These are phyloP conservation scores for Primulina eburnea DNA, from an alignment of 257 asterid genomes.

Conservation along the genomic window DNA sequence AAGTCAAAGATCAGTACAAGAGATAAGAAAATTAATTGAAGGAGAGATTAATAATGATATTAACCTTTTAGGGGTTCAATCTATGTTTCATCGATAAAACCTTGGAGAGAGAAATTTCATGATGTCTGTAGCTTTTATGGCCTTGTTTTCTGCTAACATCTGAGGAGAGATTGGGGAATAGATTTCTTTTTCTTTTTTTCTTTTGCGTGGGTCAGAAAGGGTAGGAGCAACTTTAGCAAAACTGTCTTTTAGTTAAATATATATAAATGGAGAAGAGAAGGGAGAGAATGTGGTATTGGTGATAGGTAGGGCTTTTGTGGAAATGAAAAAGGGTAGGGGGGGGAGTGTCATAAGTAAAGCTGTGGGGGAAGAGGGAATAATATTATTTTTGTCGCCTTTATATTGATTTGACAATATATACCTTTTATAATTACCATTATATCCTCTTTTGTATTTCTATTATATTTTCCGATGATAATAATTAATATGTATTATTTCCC, in stretches of 20 bases:
- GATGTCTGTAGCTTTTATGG: constrained; percentile 44
- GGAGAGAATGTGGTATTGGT: constrained; percentile 24
- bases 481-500: neutral
- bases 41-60: neutral
- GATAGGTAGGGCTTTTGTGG: constrained; percentile 62
- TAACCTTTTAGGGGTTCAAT: neutral
- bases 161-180: constrained; percentile 26
- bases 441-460: constrained; percentile 23
- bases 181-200: constrained; percentile 13
- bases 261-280: neutral
- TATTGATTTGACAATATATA: constrained; percentile 53
- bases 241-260: constrained; percentile 3
- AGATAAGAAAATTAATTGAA: neutral
- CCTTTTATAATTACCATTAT: constrained; percentile 41
- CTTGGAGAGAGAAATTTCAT: constrained; percentile 24
- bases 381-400: constrained; percentile 52
- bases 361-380: constrained; percentile 38
- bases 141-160: constrained; percentile 37
- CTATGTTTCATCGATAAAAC: constrained; percentile 42
- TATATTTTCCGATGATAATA: neutral
- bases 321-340: constrained; percentile 30
- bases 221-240: constrained; percentile 27
- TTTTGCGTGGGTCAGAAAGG: constrained; percentile 32
- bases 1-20: neutral
- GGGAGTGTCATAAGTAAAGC: constrained; percentile 43